A percentile compares a stretch with the other conserved stretches of the same genome.
phyloP scores from a whole-genome alignment of 129 eudicot genomes.

The Oenanthe sinensis region DNA sequence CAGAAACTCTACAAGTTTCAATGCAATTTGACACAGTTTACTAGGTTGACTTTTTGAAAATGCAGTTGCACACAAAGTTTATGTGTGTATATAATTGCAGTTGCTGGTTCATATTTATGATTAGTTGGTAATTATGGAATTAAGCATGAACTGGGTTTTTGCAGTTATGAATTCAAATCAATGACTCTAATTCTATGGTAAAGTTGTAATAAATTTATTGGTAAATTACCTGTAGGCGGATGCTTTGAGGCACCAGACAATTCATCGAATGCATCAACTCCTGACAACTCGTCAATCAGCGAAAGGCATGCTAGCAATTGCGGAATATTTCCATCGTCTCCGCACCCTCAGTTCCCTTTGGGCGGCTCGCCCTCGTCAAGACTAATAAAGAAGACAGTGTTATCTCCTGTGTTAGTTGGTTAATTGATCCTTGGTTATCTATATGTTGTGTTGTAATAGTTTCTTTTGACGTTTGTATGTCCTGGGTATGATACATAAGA shows the following conservation, averaged over 20 bases:
- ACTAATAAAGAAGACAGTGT: slow-evolving; percentile 12
- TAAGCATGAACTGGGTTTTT: background rate
- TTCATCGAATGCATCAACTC: slow-evolving; percentile 56
- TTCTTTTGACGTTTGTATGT: background rate
- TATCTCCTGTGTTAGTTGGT: background rate
- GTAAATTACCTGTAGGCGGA: slow-evolving; percentile 46
- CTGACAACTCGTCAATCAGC: slow-evolving; percentile 71
- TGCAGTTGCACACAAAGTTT: background rate
- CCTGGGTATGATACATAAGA: background rate
- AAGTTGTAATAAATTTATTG: background rate
- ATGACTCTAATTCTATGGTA: background rate
- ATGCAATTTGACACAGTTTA: background rate
- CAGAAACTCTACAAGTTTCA: background rate
- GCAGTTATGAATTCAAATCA: background rate
- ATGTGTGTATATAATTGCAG: background rate
- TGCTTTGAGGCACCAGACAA: slow-evolving; percentile 56
- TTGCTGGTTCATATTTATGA: background rate
- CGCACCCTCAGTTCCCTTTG: slow-evolving; percentile 80
- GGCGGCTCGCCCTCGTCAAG: slow-evolving; percentile 64
- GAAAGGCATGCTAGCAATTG: slow-evolving; percentile 55
- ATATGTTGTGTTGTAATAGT: background rate
- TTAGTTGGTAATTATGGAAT: background rate
- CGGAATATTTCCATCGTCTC: slow-evolving; percentile 79
- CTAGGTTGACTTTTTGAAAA: background rate
- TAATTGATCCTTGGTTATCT: background rate